Evolutionary conservation across 371 early-diverging fungal species (phyloP).

Genomic region (Mucor piriformis): DNA sequence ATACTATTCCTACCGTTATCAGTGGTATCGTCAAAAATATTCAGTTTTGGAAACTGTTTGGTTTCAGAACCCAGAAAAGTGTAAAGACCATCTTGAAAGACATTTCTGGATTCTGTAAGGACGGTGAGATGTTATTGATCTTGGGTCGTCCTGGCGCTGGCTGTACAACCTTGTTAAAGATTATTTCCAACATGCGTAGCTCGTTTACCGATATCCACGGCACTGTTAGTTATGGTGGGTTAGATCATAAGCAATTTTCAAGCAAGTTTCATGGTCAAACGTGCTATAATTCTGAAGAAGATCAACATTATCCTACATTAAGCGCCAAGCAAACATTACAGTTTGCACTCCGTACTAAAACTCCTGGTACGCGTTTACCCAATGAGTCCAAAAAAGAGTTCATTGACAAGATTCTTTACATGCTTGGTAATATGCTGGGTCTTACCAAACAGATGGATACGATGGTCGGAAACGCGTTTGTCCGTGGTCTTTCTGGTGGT

Average conservation of each 20-base stretch:
- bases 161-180: constrained; percentile 67
- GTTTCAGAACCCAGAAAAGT: constrained; percentile 16
- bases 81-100: constrained; percentile 50
- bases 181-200: constrained; percentile 64
- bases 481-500: constrained; percentile 85
- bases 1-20: constrained; percentile 37
- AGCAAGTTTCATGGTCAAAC: constrained; percentile 63
- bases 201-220: constrained; percentile 61
- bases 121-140: constrained; percentile 74
- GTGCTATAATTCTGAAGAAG: constrained; percentile 72
- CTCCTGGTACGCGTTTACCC: constrained; percentile 58
- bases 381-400: constrained; percentile 45
- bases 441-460: constrained; percentile 75
- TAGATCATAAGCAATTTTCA: constrained; percentile 53
- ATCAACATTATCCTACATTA: constrained; percentile 69
- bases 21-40: constrained; percentile 20
- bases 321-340: constrained; percentile 71
- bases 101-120: constrained; percentile 62
- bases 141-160: constrained; percentile 76
- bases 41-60: constrained; percentile 36
- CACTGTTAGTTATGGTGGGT: constrained; percentile 61
- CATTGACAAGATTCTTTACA: constrained; percentile 45
- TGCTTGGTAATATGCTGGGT: constrained; percentile 69
- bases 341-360: constrained; percentile 67
- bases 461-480: constrained; percentile 79